phyloP scores from a whole-genome alignment of 2,329 filamentous ascomycete genomes.

The Calonectria pteridis region DNA sequence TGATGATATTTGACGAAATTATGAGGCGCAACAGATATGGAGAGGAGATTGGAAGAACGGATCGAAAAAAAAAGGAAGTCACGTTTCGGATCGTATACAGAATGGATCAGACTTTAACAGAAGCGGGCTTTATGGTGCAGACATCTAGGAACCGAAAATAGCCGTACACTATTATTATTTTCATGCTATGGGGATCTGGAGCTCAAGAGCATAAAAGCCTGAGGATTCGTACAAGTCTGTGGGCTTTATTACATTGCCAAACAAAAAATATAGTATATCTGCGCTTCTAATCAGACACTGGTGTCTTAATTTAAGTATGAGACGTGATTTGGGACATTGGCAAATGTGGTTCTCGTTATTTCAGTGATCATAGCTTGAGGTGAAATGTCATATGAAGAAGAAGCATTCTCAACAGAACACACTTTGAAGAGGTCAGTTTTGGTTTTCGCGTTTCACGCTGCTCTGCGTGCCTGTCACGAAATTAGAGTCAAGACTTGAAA shows the following conservation, averaged over 20 bases:
- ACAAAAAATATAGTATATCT: neutral
- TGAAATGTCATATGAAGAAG: neutral
- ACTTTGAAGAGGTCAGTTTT: neutral
- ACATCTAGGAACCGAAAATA: neutral
- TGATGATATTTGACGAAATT: constrained; percentile 39
- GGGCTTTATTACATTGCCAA: neutral
- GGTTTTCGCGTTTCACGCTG: neutral
- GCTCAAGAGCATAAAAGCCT: neutral
- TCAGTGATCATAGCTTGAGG: neutral
- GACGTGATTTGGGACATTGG: neutral
- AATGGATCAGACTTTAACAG: constrained; percentile 5
- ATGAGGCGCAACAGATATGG: constrained; percentile 30
- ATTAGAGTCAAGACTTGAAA: neutral
- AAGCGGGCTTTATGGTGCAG: neutral
- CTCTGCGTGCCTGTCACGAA: neutral
- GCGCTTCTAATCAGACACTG: neutral
- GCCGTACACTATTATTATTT: constrained; percentile 1
- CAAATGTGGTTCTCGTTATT: neutral
- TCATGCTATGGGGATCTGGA: neutral
- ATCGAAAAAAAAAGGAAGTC: constrained; percentile 12
- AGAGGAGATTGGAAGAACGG: constrained; percentile 5
- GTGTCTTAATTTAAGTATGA: neutral
- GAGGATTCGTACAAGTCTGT: neutral
- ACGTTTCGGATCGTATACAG: constrained; percentile 25
- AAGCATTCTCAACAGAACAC: neutral